phyloP scores from a whole-genome alignment of 352 stramenopile genomes.

The Peronospora destructor region DNA sequence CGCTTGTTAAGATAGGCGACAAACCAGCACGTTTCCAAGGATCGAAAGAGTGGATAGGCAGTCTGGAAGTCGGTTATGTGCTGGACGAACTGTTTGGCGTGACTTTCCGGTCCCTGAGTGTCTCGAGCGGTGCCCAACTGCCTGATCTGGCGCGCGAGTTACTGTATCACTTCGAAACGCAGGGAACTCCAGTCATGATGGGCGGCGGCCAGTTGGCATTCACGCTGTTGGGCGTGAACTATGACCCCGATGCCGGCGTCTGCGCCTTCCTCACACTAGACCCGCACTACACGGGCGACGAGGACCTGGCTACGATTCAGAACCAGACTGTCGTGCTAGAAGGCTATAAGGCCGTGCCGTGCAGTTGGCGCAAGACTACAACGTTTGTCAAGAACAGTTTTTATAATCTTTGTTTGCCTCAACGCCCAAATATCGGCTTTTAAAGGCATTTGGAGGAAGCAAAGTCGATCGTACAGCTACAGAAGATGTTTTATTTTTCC shows the following conservation, averaged over 20 bases:
- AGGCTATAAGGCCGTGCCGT: constrained; percentile 69
- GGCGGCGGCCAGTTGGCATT: constrained; percentile 75
- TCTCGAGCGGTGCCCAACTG: constrained; percentile 48
- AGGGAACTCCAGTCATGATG: constrained; percentile 85
- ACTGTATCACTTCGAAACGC: constrained; percentile 63
- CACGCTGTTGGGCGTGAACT: constrained; percentile 74
- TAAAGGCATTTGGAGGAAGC: constrained; percentile 11
- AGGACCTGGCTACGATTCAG: constrained; percentile 67
- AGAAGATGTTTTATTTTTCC: constrained; percentile 35
- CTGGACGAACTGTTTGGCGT: constrained; percentile 71
- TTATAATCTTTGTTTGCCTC: constrained; percentile 74
- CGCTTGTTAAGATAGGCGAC: constrained; percentile 73
- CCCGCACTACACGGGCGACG: constrained; percentile 67
- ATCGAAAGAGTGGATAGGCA: constrained; percentile 79
- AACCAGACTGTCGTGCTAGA: constrained; percentile 49
- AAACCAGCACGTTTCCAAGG: constrained; percentile 61
- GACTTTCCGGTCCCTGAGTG: constrained; percentile 62
- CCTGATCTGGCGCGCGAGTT: constrained; percentile 59
- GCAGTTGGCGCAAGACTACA: constrained; percentile 54
- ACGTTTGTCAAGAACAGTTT: constrained; percentile 58
- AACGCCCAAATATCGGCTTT: constrained; percentile 35
- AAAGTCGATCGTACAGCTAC: constrained; percentile 25
- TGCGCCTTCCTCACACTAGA: constrained; percentile 78
- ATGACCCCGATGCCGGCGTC: constrained; percentile 47
- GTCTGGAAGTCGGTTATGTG: constrained; percentile 77